Evolutionary conservation across 2,329 filamentous ascomycete species (phyloP), one percentile per base, ranked within the genome.

Genomic region (Venturia aucupariae): DNA sequence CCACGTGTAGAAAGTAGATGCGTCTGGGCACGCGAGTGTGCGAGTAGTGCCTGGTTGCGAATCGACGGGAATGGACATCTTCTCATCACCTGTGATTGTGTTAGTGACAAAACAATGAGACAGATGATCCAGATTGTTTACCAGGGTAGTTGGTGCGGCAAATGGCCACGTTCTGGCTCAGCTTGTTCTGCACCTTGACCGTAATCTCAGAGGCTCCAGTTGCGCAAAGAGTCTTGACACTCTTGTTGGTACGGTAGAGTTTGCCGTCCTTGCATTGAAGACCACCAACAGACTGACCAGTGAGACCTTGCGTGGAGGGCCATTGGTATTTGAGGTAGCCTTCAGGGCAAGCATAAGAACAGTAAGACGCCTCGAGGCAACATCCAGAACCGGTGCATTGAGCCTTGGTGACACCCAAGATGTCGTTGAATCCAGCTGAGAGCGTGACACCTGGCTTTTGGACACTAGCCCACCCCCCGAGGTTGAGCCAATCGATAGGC

Each of bases 121-220:
- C 4, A 11, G 15, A 27, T 10, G 41, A 55, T 19, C 39, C 39
- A n/a, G 69, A 75, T 74, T 42, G 57, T 39, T 65, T 73, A 83
- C 92, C 93, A 67, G 94, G 94, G 78, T 99, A 99, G 76, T 97
- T 92, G 69, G 94, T 97, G 76, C 91, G 91, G 85, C 94, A 99
- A 70, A 96, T 84, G 55, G 88, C 83, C 32, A 90, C 88, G 55
- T 83, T 78, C 42, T 84, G 73, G 61, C 76, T 72, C 42, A 97
- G 81, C 65, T 87, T 85, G 82, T 96, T 99, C 75, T 87, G 73
- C 66, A 96, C 84, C 66, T 81, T 81, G 69, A 97, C 84, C 68
- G 70, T 75, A 68, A 81, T 75, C 59, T 87, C 84, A 46, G 86
- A 85, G 61, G 84, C 82, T 67, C 92, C 92, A 39, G 78, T 70